These are phyloP conservation scores for Penicillium oxalicum DNA, from an alignment of 2,329 filamentous ascomycete species.

Conservation along the genomic window DNA sequence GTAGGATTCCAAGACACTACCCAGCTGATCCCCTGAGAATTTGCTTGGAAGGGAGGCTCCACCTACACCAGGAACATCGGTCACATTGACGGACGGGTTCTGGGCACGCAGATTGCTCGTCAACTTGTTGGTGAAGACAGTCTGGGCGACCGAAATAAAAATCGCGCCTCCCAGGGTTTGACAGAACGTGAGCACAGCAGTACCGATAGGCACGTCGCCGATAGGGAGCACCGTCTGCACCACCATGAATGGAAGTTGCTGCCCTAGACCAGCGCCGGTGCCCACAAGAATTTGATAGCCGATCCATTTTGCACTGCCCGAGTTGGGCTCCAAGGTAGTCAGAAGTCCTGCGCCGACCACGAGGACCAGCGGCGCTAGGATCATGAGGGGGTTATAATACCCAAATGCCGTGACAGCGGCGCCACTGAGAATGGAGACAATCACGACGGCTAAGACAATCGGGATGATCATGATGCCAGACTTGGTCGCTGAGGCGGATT, in stretches of 20 bases:
- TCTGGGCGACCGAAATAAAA: conserved; percentile 34
- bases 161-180: conserved; percentile 36
- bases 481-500: conserved; percentile 27
- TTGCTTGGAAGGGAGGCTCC: conserved; percentile 32
- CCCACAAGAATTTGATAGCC: conserved; percentile 37
- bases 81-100: conserved; percentile 23
- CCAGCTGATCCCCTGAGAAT: conserved; percentile 22
- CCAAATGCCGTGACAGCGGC: conserved; percentile 26
- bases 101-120: conserved; percentile 19
- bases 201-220: conserved; percentile 31
- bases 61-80: conserved; percentile 27
- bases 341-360: conserved; percentile 32
- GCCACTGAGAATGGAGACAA: conserved; percentile 30
- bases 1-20: conserved; percentile 31
- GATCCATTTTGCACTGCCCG: conserved; percentile 31
- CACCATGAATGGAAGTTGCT: conserved; percentile 32
- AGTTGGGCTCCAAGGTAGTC: conserved; percentile 29
- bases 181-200: conserved; percentile 30
- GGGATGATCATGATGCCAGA: conserved; percentile 37
- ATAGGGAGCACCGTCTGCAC: conserved; percentile 28
- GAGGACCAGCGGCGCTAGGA: conserved; percentile 25
- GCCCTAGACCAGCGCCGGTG: conserved; percentile 30
- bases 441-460: conserved; percentile 26
- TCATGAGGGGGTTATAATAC: conserved; percentile 38
- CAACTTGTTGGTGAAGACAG: conserved; percentile 34